Base-by-base conservation (phyloP, 441 rosid genomes). In the Gossypium schwendimanii region DNA sequence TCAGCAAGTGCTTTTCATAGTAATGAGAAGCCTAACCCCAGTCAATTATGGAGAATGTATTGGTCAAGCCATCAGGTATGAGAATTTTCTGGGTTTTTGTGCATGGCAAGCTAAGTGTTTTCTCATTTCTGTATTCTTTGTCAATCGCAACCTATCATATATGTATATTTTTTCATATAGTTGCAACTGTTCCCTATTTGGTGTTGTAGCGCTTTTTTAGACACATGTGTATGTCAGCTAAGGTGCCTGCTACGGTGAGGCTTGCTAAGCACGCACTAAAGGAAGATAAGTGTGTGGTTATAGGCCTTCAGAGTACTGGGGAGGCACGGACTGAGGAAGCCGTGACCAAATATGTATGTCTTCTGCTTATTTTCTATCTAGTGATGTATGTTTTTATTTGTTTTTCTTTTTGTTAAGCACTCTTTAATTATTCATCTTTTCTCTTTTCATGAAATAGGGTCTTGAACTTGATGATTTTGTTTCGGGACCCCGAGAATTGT, bases 251-350 rank as follows among this genome's bases (percentile, higher is more conserved):
- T 69, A 77, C 96, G 18, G 97, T 96, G 70, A 90, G 88, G 84
- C 88, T 96, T 63, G 91, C 98, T 31, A 85, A 90, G 77, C 85
- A 88, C 80, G 99, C 97, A 70, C 87, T 96, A 73, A 20, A 44
- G 55, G 84, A 89, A 70, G 83, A 86, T 77, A 91, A 93, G 82
- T 96, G 98, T 80, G 99, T 93, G 78, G 99, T 96, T 75, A 81
- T 96, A 79, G 99, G 99, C 75, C 98, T 96, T 69, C 98, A 93
- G 87, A 96, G 99, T 83, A 96, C 99, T 3, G 99, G 99, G 79
- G 99, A 96, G 84, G 99, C 99, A 74, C 87, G 99, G 55, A 96
- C 98, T 44, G 99, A 93, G 87, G 99, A 96, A 87, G 99, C 99
- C 44, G 90, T 96, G 72, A 87, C 95, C 78, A 96, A 93, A 96